Base-by-base conservation (phyloP, 768 basidiomycete genomes). In the Lepiota venenata region DNA sequence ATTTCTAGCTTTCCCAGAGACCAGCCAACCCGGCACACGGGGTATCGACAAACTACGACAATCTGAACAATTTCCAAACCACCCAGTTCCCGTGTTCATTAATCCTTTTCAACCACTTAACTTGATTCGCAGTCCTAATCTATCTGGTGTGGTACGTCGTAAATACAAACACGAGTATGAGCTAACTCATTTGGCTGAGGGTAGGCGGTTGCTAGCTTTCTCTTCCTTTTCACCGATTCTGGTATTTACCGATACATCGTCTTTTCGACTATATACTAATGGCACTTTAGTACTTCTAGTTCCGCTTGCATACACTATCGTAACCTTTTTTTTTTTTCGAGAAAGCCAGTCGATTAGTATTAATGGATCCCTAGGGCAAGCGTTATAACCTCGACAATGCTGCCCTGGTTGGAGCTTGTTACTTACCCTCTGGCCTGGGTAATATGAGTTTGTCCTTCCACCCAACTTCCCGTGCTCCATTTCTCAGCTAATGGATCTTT, bases 301-400 rank as follows among this genome's bases (percentile, higher is more conserved):
- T 14, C 88, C 88, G 0, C 65, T 90, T 8, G 75, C 85, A 1
- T 85, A 82, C 56, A 88, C 86, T 0, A 72, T 89, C 20, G 87
- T 87, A 56, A 60, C 81, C 66, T 15, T 15, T 77, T 6, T 43
- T 6, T 43, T 52, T 0, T 5, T 25, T 25, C 25, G 22, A 18
- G 2, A 7, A 42, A 15, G 16, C 20, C n/a, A 6, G 4, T 40
- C 22, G 3, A 37, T 18, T 8, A 7, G 15, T 7, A 4, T 18
- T 35, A 32, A 32, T 15, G 46, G 8, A 74, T 0, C 29, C 14
- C 56, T 25, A 87, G 85, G 86, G 80, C 1, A 66, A 61, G 20
- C 70, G 72, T 20, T 84, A 83, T 59, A 61, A 69, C 22, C 79
- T 85, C 51, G 68, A 65, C 5, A 83, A 79, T 60, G 72, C 78